These are phyloP conservation scores for Mariannaea elegans DNA, from an alignment of 2,329 filamentous ascomycete species.

Conservation along the genomic window DNA sequence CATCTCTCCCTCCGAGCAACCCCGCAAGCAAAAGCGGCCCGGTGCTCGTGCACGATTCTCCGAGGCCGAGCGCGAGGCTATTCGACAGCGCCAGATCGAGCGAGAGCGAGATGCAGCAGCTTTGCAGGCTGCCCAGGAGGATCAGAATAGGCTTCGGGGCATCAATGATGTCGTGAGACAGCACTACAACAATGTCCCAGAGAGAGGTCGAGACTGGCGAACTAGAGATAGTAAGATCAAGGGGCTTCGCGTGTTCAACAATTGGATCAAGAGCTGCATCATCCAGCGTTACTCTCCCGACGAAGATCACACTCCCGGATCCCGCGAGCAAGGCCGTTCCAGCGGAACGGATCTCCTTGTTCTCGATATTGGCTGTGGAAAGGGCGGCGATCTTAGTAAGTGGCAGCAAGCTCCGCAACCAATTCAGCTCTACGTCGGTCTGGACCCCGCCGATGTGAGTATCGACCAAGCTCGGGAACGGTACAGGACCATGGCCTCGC, in stretches of 20 bases:
- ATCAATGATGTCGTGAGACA: constrained; percentile 87
- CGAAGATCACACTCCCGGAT: constrained; percentile 74
- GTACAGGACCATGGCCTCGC: constrained; percentile 76
- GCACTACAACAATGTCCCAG: constrained; percentile 95
- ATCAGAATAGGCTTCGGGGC: constrained; percentile 56
- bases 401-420: constrained; percentile 94
- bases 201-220: constrained; percentile 93
- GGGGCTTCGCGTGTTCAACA: constrained; percentile 93
- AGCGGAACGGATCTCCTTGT: constrained; percentile 75
- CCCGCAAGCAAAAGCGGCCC: constrained; percentile 75
- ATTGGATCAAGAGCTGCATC: constrained; percentile 97
- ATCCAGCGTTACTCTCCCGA: constrained; percentile 95
- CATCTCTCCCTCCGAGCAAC: constrained; percentile 62
- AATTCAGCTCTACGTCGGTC: constrained; percentile 91
- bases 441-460: constrained; percentile 91
- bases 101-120: constrained; percentile 57
- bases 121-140: constrained; percentile 47
- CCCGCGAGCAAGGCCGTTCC: constrained; percentile 60
- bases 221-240: constrained; percentile 95
- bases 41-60: constrained; percentile 73
- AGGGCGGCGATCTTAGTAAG: constrained; percentile 93
- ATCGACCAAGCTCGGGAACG: constrained; percentile 90
- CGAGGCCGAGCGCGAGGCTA: constrained; percentile 72
- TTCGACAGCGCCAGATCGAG: constrained; percentile 69
- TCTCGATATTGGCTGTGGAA: constrained; percentile 94